Evolutionary conservation across 192 early-diverging fungal genomes (phyloP), one percentile per base, ranked within the genome.

Genomic region (Podila horticola): DNA sequence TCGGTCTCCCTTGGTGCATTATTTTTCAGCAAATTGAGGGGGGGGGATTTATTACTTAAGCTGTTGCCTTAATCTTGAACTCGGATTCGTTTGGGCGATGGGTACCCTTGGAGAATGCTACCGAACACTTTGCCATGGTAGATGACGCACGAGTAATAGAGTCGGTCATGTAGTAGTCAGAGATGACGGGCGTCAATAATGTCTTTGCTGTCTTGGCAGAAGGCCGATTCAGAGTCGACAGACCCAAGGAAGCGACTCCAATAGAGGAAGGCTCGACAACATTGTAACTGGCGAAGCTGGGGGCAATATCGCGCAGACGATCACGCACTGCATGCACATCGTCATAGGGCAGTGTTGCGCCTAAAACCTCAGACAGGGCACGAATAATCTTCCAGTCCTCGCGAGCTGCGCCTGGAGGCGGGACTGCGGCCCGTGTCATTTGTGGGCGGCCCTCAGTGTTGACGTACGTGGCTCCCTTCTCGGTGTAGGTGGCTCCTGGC

Each of bases 381-480:
- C 98, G 95, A 51, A 99, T 88, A 66, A 99, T 97, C 92, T 97
- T 98, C 97, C 98, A 99, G 88, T 99, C 98, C 71, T 98, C 97
- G 63, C 98, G 95, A 11, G 97, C 94, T 33, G 90, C 94, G 24
- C 88, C 92, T 13, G 96, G 95, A 63, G 94, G 92, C 38, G 91
- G 89, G n/a, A 99, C 97, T 13, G 97, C 95, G 36, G 95, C 95
- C 57, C 96, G 95, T 20, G 98, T 97, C 55, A 90, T 85, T 84
- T 99, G 98, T 38, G 95, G 85, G 41, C 97, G 93, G 51, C 98
- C 98, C 79, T 99, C 97, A 12, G 97, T 98, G 89, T 98, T 99
- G 65, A 99, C 93, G 79, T 90, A 99, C 15, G 98, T 99, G 20
- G 93, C 95, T 28, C 89, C 83, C 90, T 99, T 99, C 82, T 99